These are phyloP conservation scores for Cladophialophora immunda DNA, from an alignment of 2,329 filamentous ascomycete genomes.

Conservation along the genomic window DNA sequence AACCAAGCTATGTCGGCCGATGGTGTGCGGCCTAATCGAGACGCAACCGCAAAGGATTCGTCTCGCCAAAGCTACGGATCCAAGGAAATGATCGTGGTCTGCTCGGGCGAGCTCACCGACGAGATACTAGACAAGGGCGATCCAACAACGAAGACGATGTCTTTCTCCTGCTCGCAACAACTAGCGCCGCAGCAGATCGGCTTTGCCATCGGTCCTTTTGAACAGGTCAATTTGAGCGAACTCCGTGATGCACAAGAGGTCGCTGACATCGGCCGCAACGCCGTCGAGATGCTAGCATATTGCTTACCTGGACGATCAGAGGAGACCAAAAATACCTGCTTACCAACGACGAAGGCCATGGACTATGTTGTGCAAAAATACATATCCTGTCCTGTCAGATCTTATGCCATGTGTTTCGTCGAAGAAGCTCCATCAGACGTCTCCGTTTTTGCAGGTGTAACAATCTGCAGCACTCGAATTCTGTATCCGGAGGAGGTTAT, in stretches of 20 bases:
- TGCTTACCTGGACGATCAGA: conserved; percentile 84
- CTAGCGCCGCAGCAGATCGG: conserved; percentile 89
- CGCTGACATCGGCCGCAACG: conserved; percentile 86
- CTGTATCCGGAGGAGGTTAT: conserved; percentile 86
- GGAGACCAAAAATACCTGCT: conserved; percentile 86
- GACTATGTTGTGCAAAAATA: conserved; percentile 90
- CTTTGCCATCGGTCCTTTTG: conserved; percentile 93
- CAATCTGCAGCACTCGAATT: conserved; percentile 85
- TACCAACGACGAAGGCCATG: conserved; percentile 83
- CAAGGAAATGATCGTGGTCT: conserved; percentile 83
- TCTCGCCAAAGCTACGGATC: conserved; percentile 34
- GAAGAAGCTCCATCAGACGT: conserved; percentile 84
- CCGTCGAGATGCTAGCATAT: conserved; percentile 88
- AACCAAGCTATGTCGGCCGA: conserved; percentile 33
- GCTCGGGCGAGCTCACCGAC: conserved; percentile 87
- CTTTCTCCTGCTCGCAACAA: conserved; percentile 78
- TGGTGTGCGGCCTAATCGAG: conserved; percentile 7
- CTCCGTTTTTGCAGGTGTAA: conserved; percentile 79
- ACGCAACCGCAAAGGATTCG: conserved; percentile 23
- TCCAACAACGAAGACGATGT: conserved; percentile 83
- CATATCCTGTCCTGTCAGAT: conserved; percentile 88
- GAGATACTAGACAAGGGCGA: conserved; percentile 81
- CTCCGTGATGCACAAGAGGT: conserved; percentile 92
- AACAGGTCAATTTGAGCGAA: conserved; percentile 87
- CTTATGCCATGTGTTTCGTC: conserved; percentile 92